These are phyloP conservation scores for Lecanicillium sp. DNA, from an alignment of 2,329 filamentous ascomycete genomes.

Conservation along the genomic window DNA sequence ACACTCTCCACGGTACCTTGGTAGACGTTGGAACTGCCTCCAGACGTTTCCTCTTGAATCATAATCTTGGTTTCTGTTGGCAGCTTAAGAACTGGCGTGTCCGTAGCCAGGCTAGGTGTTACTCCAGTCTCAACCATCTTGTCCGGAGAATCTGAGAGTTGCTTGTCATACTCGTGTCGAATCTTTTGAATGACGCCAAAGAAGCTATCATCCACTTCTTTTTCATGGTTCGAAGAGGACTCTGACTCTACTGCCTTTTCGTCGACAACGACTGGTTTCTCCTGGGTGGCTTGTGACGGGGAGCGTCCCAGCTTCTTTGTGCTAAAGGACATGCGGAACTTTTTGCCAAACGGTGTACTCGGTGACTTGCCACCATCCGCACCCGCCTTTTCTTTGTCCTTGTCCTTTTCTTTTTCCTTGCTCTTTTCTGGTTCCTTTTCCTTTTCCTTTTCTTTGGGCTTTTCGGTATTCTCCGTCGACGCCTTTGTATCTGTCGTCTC, in stretches of 20 bases:
- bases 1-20: slow-evolving; percentile 77
- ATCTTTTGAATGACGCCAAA: slow-evolving; percentile 65
- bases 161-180: slow-evolving; percentile 63
- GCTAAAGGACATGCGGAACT: slow-evolving; percentile 76
- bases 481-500: slow-evolving; percentile 39
- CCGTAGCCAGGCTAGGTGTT: slow-evolving; percentile 59
- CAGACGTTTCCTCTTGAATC: slow-evolving; percentile 59
- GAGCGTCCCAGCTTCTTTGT: slow-evolving; percentile 77
- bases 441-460: slow-evolving; percentile 46
- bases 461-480: slow-evolving; percentile 42
- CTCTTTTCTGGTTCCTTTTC: slow-evolving; percentile 36
- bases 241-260: slow-evolving; percentile 68
- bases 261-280: slow-evolving; percentile 65
- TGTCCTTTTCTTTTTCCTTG: slow-evolving; percentile 37
- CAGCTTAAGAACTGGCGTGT: slow-evolving; percentile 69
- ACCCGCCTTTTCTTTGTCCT: slow-evolving; percentile 32
- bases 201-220: slow-evolving; percentile 68
- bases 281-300: slow-evolving; percentile 46
- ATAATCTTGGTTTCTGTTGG: slow-evolving; percentile 60
- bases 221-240: slow-evolving; percentile 56
- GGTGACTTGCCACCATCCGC: slow-evolving; percentile 46
- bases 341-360: slow-evolving; percentile 68
- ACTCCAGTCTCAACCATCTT: slow-evolving; percentile 53
- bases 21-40: slow-evolving; percentile 76
- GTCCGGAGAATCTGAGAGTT: slow-evolving; percentile 46